A percentile compares a stretch with the other conserved stretches of the same genome.
These are phyloP conservation scores for Cairneyella variabilis DNA, from an alignment of 495 filamentous ascomycete species.

Conservation along the genomic window DNA sequence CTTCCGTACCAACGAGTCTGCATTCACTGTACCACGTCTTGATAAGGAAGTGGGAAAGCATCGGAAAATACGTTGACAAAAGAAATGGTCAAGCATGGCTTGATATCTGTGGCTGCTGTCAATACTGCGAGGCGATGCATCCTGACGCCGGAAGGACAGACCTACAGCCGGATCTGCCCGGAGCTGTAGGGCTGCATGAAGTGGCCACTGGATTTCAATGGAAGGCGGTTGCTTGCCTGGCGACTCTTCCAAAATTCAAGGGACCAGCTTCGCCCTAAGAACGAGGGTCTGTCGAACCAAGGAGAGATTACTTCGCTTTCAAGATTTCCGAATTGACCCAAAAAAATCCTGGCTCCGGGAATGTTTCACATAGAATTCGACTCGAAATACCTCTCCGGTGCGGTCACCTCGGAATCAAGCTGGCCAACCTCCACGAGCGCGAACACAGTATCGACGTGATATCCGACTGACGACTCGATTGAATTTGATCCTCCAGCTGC, in stretches of 20 bases:
- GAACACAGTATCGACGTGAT: neutral
- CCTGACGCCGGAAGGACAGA: too few relatives aligned
- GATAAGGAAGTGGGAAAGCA: neutral
- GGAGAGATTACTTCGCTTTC: too few relatives aligned
- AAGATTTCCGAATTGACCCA: too few relatives aligned
- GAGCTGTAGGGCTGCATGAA: slow-evolving; percentile 14
- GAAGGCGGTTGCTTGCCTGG: slow-evolving; percentile 10
- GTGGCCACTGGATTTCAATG: neutral
- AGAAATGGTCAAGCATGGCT: slow-evolving; percentile 3
- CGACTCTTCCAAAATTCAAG: too few relatives aligned
- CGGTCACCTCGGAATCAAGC: too few relatives aligned
- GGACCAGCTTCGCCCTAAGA: too few relatives aligned
- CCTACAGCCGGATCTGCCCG: slow-evolving; percentile 8
- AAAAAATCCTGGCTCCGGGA: too few relatives aligned
- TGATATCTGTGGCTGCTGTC: neutral
- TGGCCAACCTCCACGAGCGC: neutral
- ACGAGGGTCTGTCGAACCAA: too few relatives aligned
- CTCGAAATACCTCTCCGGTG: too few relatives aligned
- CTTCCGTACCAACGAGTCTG: slow-evolving; percentile 15
- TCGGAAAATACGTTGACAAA: neutral
- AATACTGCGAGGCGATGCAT: slow-evolving; percentile 1
- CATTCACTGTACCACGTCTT: slow-evolving; percentile 19
- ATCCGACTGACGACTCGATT: neutral
- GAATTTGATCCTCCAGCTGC: neutral
- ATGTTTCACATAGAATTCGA: neutral